Evolutionary conservation across 139 green algal species (phyloP).

Genomic region (Zygnema cylindricum): DNA sequence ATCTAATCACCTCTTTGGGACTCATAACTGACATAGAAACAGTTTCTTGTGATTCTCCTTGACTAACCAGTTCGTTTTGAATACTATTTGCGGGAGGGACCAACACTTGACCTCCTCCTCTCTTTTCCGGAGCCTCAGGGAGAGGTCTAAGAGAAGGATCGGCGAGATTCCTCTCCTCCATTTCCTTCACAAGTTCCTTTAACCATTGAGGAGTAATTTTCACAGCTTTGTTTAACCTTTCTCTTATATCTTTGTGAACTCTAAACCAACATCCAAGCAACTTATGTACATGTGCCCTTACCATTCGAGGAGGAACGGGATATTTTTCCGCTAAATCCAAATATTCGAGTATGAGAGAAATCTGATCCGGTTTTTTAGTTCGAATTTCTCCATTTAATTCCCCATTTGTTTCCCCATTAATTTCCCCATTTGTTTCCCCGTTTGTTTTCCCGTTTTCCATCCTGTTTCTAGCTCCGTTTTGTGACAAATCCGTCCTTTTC

Average conservation of each 20-base stretch:
- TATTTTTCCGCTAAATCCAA: slow-evolving; percentile 74
- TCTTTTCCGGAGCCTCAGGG: not conserved
- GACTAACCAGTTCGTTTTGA: no score
- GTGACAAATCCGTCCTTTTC: no score
- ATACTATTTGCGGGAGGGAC: not conserved
- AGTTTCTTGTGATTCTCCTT: no score
- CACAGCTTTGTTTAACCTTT: slow-evolving; percentile 71
- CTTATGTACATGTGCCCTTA: slow-evolving; percentile 77
- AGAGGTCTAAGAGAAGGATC: slow-evolving; percentile 22
- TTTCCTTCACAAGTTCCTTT: slow-evolving; percentile 35
- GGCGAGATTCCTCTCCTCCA: slow-evolving; percentile 16
- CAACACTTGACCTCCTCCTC: not conserved
- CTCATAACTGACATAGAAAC: no score
- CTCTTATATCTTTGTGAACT: slow-evolving; percentile 87
- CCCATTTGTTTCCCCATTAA: not conserved
- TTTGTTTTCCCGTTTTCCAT: not conserved
- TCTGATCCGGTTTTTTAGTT: not conserved
- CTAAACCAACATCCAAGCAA: slow-evolving; percentile 81
- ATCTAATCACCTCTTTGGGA: no score
- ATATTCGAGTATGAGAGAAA: slow-evolving; percentile 77
- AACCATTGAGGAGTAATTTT: slow-evolving; percentile 28
- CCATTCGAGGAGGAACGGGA: slow-evolving; percentile 83
- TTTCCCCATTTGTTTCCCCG: not conserved
- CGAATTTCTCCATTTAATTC: not conserved
- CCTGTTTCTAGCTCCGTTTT: not conserved